Conservation (phyloP, 129 eudicot species). For the Flaveria trinervia region DNA sequence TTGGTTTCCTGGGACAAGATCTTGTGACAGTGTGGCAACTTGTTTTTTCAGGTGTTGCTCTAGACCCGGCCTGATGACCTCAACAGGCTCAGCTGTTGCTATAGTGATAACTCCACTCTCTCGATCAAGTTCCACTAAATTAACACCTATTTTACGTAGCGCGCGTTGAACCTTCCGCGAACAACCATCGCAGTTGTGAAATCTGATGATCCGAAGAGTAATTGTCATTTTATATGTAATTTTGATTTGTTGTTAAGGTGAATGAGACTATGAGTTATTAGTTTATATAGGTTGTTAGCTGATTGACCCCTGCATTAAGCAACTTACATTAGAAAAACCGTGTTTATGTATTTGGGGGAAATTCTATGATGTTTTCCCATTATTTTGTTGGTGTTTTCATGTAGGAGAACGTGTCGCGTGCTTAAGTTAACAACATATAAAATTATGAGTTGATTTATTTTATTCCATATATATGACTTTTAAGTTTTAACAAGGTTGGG, state of each 20-base stretch:
- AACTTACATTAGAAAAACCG: neutral
- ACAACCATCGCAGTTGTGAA: conserved; percentile 29
- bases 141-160: neutral
- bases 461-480: too few species aligned
- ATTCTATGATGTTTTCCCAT: neutral
- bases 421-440: too few species aligned
- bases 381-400: neutral
- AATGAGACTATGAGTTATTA: neutral
- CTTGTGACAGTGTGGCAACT: neutral
- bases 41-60: neutral
- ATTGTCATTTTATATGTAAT: neutral
- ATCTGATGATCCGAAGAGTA: neutral
- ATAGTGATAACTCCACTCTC: neutral
- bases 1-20: neutral
- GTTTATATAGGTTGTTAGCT: neutral
- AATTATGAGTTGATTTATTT: too few species aligned
- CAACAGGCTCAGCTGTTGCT: neutral
- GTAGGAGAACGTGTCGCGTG: neutral
- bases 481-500: too few species aligned
- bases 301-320: neutral
- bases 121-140: neutral
- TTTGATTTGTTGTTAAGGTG: neutral
- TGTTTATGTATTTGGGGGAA: neutral
- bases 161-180: neutral
- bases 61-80: conserved; percentile 4